Evolutionary conservation across 78 protist species (phyloP), one percentile per base, ranked within the genome.

Genomic region (Dictyostelium citrinum): DNA sequence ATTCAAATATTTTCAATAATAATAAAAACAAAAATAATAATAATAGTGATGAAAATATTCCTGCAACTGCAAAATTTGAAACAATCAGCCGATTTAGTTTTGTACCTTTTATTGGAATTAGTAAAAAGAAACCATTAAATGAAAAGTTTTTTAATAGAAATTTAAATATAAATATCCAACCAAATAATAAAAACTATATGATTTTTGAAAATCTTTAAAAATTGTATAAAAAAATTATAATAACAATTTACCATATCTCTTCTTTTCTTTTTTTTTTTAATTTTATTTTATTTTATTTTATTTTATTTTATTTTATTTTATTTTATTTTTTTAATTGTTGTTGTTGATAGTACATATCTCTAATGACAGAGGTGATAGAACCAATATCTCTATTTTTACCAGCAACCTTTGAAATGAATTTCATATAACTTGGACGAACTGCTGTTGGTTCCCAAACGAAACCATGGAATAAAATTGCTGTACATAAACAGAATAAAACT

Each of bases 381-480:
- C 78, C 84, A 16, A 88, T 29, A 88, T 88, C 78, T 45, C 74
- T 64, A n/a, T 78, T 24, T n/a, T 58, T 33, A 51, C 93, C 93
- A 35, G 93, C 85, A 33, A 88, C 93, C 27, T 88, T 88, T 31
- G 71, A 64, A 11, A 88, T 9, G 61, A 88, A 88, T 79, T 88
- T 88, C 61, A 88, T 33, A 58, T 88, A 88, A 20, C 84, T 77
- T 78, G 84, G 85, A 78, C 93, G 93, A 45, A 88, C 85, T 20
- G 93, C 24, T 20, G 70, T 88, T 88, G 93, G 93, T 88, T 88
- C 93, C 92, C 93, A 88, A 17, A 88, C 93, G 31, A 88, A 79
- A 9, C 79, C 93, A 35, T 88, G 72, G 60, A 88, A 88, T 75
- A 88, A 58, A 31, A 88, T 82, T 16, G 93, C 35, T 20, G 93